Evolutionary conservation across 805 yeast species (phyloP).

Genomic region (Metschnikowia lochheadii): DNA sequence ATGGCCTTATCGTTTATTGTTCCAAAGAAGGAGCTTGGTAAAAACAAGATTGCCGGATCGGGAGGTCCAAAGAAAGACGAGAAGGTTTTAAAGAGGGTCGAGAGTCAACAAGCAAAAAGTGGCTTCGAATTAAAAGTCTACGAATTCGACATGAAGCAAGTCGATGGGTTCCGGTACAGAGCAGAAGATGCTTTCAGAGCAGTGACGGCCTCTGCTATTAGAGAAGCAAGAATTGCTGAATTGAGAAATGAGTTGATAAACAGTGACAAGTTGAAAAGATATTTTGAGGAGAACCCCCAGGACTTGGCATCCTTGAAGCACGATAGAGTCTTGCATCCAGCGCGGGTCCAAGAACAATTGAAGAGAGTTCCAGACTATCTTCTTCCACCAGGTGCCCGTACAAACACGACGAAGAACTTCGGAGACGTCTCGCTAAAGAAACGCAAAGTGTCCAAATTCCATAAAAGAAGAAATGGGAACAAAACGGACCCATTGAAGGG

Average conservation of each 20-base stretch:
- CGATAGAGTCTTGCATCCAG: constrained; percentile 81
- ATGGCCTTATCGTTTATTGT: constrained; percentile 92
- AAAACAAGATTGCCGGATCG: constrained; percentile 76
- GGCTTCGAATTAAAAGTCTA: constrained; percentile 82
- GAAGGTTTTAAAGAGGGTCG: constrained; percentile 71
- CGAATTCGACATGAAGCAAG: constrained; percentile 84
- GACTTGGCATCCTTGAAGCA: constrained; percentile 87
- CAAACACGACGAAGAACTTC: constrained; percentile 46
- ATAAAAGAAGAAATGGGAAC: constrained; percentile 34
- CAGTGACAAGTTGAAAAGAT: constrained; percentile 86
- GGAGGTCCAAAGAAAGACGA: constrained; percentile 78
- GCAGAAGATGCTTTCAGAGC: constrained; percentile 96
- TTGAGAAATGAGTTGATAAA: constrained; percentile 80
- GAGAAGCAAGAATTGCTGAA: constrained; percentile 92
- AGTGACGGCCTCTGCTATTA: constrained; percentile 79
- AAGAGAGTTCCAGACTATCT: constrained; percentile 91
- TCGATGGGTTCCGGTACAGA: constrained; percentile 93
- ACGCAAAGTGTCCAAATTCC: constrained; percentile 43
- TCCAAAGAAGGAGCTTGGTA: constrained; percentile 77
- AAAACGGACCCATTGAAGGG: constrained; percentile 65
- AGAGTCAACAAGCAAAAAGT: constrained; percentile 67
- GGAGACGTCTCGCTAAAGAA: constrained; percentile 75
- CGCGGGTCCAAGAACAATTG: constrained; percentile 78
- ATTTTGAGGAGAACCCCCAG: constrained; percentile 95
- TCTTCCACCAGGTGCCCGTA: constrained; percentile 73